phyloP scores from a whole-genome alignment of 345 rosid genomes.

The Mangifera indica region DNA sequence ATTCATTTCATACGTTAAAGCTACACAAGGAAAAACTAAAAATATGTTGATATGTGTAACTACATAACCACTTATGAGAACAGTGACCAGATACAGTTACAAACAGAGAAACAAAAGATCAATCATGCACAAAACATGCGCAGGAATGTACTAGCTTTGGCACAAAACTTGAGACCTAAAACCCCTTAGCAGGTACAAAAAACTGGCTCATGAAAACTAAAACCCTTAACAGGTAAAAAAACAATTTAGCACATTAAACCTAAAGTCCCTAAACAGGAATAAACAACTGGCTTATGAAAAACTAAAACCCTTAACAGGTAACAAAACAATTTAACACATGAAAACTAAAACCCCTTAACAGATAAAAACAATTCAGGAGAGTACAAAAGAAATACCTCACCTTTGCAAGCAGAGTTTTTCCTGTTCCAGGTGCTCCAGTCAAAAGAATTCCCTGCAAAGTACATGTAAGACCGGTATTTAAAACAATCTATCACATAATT shows the following conservation, averaged over 20 bases:
- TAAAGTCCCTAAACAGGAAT: not conserved
- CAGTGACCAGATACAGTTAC: not conserved
- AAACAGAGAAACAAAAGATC: not conserved
- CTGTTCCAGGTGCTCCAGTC: slow-evolving; percentile 99
- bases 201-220: too few relatives aligned
- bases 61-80: not conserved
- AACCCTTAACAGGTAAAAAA: too few relatives aligned
- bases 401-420: slow-evolving; percentile 97
- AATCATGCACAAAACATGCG: not conserved
- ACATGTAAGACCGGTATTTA: slow-evolving; percentile 10
- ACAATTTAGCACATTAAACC: not conserved
- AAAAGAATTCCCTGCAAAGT: slow-evolving; percentile 86
- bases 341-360: not conserved
- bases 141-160: slow-evolving; percentile 4
- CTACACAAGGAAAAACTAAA: not conserved
- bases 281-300: too few relatives aligned
- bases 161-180: slow-evolving; percentile 1
- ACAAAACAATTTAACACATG: not conserved
- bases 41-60: not conserved
- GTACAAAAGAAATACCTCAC: slow-evolving; percentile 34
- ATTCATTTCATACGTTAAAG: not conserved
- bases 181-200: not conserved
- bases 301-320: too few relatives aligned
- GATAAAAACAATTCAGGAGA: not conserved
- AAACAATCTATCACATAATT: not conserved